Base-by-base conservation (phyloP, 768 basidiomycete species). In the Lyophyllum shimeji region DNA sequence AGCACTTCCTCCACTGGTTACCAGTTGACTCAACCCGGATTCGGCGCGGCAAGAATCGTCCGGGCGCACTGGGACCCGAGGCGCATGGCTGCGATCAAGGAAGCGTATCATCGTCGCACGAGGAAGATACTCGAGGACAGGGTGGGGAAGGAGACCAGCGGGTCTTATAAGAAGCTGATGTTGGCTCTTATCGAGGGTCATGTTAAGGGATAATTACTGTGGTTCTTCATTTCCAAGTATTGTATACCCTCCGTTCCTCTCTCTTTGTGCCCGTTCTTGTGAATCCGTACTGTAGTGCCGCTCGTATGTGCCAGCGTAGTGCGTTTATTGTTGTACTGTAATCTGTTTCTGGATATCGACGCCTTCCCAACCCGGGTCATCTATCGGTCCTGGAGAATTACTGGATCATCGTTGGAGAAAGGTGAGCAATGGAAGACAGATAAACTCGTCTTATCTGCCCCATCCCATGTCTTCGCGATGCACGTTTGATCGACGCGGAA, bases 91-190 rank as follows among this genome's bases (percentile, higher is more conserved):
- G 76, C 70, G 8, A 71, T 84, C 56, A 82, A 82, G 68, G 67
- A 70, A 24, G 74, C 79, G 9, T 86, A 79, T 65, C 65, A 74
- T 50, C 57, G 65, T 18, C 69, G 69, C 50, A 80, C 81, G 57
- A 69, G 73, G 17, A 77, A 79, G 61, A 61, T 65, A 1, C 65
- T 84, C 55, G 71, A 70, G 46, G 62, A 65, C 0, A 65, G 79
- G 11, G 75, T 85, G 21, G 73, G 73, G 61, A 73, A 76, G 0
- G 84, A 85, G 69, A 83, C 81, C 40, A 80, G 79, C 55, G 82
- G 82, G 11, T 67, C 77, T 40, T 83, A 81, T 56, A 67, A 69
- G 65, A 70, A 74, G 46, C 55, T 74, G 37, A 64, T 78, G 65
- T 27, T 72, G 3, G 63, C 63, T 17, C 57, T 77, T 8, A 45